Conservation (phyloP, 2,329 filamentous ascomycete species). For the Thielaviopsis populi region DNA sequence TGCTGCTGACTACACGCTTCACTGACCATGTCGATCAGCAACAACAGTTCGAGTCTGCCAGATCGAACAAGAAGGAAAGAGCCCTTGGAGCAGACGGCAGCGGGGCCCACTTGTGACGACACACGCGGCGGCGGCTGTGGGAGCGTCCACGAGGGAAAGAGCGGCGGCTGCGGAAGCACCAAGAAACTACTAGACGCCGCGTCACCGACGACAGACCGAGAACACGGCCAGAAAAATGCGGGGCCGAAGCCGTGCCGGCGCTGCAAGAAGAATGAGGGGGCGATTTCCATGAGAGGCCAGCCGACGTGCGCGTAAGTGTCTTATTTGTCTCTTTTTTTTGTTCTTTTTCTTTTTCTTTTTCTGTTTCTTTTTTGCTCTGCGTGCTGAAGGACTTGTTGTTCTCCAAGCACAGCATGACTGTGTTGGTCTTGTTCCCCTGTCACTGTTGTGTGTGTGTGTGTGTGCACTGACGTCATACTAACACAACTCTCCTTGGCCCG, state of each 20-base stretch:
- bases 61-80: background rate
- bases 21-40: background rate
- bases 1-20: background rate
- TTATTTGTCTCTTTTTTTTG: background rate
- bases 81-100: background rate
- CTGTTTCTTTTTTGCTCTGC: too few species aligned
- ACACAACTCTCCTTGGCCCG: background rate
- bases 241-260: conserved; percentile 13
- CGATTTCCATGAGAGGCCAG: conserved; percentile 17
- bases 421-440: background rate
- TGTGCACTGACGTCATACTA: conserved; percentile 13
- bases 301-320: conserved; percentile 21
- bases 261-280: conserved; percentile 13
- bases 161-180: background rate
- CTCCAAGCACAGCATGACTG: background rate
- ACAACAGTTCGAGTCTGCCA: background rate
- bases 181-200: background rate
- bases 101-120: background rate
- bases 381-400: too few species aligned
- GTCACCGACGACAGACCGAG: background rate
- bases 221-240: background rate
- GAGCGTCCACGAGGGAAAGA: background rate
- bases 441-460: conserved; percentile 13
- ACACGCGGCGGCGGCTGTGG: background rate
- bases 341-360: background rate